Evolutionary conservation across 192 early-diverging fungal genomes (phyloP).

Genomic region (Coemansia sp.): DNA sequence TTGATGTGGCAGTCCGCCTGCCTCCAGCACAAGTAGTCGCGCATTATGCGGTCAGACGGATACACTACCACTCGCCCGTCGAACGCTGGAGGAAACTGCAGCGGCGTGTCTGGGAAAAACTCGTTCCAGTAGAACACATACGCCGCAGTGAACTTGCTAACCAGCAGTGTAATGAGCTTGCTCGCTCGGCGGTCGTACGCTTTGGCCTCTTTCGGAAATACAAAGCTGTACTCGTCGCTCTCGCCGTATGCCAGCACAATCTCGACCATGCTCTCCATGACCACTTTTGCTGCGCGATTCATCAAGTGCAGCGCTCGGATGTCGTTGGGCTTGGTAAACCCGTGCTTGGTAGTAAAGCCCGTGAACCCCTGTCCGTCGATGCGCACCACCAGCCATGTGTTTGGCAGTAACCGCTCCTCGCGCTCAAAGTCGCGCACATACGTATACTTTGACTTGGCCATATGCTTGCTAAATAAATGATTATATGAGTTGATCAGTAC

Average conservation of each 20-base stretch:
- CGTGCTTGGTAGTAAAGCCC: constrained; percentile 80
- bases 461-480: constrained; percentile 20
- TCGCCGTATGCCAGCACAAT: constrained; percentile 88
- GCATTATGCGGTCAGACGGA: constrained; percentile 77
- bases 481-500: neutral
- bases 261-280: constrained; percentile 83
- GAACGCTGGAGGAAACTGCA: constrained; percentile 85
- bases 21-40: constrained; percentile 94
- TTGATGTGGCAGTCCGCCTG: constrained; percentile 97
- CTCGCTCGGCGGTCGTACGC: constrained; percentile 75
- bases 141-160: constrained; percentile 82
- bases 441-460: constrained; percentile 95
- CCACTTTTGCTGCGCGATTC: constrained; percentile 75
- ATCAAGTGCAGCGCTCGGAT: constrained; percentile 77
- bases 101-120: constrained; percentile 65
- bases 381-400: constrained; percentile 89
- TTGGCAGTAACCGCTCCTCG: constrained; percentile 74
- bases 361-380: constrained; percentile 91
- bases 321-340: constrained; percentile 82
- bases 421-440: constrained; percentile 91
- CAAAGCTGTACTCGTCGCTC: constrained; percentile 92
- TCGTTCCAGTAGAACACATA: constrained; percentile 85
- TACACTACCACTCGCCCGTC: constrained; percentile 90
- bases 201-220: constrained; percentile 63
- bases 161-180: constrained; percentile 84